Evolutionary conservation across 129 eudicot species (phyloP), one percentile per base, ranked within the genome.

Genomic region (Rutidosis leptorrhynchoides): DNA sequence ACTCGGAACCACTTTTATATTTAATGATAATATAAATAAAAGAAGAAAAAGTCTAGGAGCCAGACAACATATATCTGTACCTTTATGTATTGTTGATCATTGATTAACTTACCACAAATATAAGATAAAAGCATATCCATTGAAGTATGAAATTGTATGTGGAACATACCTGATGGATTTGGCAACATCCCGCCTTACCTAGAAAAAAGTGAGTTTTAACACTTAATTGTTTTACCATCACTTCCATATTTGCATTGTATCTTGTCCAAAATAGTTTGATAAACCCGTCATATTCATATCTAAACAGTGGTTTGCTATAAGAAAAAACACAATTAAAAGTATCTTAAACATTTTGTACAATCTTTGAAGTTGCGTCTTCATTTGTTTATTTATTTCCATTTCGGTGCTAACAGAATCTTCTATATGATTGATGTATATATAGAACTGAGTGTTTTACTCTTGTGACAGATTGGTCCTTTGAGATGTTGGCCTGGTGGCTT

Each of bases 401-500:
- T 40, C 5, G 24, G 56, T 42, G 56, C 43, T 64, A 35, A 23
- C 7, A 28, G 54, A 51, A 10, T 23, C 3, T 22, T 49, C 12
- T 23, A 5, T 16, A 26, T 56, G 42, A 56, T 40, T 21, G 14
- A 16, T 12, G 45, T 12, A 27, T 55, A 19, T 9, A 54, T 64
- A 55, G n/a, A 24, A 40, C 12, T 17, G 8, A 42, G 27, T 53
- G 21, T 52, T 69, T 75, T 65, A 58, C 53, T 16, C 29, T 25
- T 66, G 20, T 35, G 74, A 67, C 77, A 93, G 99, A 81, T 93
- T 77, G 98, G 96, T 77, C 98, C 98, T 52, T 67, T 93, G 70
- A 84, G 98, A 84, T 93, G 98, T 80, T 93, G 98, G 98, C 98
- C 98, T 16, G 98, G 98, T 76, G 98, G 98, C 20, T 81, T 93